Conservation (phyloP, 1,284 basidiomycete species). For the Sporisorium reilianum region DNA sequence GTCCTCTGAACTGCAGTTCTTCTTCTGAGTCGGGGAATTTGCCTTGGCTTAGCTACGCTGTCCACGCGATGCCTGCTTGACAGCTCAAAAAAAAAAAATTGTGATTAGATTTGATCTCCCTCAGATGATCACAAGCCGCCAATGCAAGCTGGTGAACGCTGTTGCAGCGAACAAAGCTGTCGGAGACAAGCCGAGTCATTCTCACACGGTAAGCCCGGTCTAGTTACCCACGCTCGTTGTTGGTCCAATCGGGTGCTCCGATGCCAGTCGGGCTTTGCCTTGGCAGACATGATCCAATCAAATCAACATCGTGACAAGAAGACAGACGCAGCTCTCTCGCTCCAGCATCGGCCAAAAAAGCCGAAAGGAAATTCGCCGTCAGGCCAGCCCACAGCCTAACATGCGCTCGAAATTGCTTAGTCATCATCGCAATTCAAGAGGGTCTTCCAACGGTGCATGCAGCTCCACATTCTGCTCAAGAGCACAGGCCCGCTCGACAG, state of each 20-base stretch:
- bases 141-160: background rate
- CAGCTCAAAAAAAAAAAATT: slow-evolving; percentile 1
- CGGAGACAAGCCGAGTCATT: background rate
- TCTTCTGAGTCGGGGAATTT: slow-evolving; percentile 3
- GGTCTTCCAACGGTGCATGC: background rate
- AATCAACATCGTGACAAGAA: background rate
- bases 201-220: slow-evolving; percentile 2
- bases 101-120: slow-evolving; percentile 8
- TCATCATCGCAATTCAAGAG: slow-evolving; percentile 4
- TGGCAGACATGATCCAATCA: slow-evolving; percentile 4
- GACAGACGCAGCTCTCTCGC: background rate
- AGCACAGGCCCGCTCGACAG: background rate
- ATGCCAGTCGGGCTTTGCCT: background rate
- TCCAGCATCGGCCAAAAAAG: slow-evolving; percentile 2
- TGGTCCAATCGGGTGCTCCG: slow-evolving; percentile 6
- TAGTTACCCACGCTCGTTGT: background rate
- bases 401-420: background rate
- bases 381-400: no score
- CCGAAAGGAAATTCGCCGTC: slow-evolving; percentile 9
- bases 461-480: slow-evolving; percentile 6
- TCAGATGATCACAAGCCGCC: slow-evolving; percentile 1
- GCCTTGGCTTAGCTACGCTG: background rate
- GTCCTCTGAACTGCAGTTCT: background rate
- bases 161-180: background rate
- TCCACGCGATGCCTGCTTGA: background rate